Percentiles rank a stretch among this genome's conserved stretches.
phyloP scores from a whole-genome alignment of 2,329 filamentous ascomycete species.

The Alternaria sp. region DNA sequence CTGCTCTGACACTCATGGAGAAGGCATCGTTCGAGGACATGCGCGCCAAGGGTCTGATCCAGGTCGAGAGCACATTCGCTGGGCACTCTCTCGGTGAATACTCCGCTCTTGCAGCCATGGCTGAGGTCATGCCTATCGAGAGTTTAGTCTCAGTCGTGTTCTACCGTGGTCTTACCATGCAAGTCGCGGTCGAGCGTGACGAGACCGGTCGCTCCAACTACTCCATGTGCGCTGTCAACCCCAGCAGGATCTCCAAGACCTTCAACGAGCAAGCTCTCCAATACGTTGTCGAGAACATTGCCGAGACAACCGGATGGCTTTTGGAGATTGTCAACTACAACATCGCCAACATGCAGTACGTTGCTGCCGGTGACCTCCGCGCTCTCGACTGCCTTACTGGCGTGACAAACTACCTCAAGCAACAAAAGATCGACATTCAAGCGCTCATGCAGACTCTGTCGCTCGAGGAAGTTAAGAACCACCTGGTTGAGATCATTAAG shows the following conservation, averaged over 20 bases:
- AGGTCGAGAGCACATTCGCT: conserved; percentile 94
- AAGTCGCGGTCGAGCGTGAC: conserved; percentile 97
- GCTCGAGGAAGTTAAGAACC: conserved; percentile 88
- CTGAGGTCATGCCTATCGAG: conserved; percentile 99
- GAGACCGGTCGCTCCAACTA: conserved; percentile 94
- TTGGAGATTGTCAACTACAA: conserved; percentile 98
- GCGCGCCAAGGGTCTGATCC: conserved; percentile 94
- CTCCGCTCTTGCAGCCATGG: conserved; percentile 91
- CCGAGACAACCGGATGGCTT: conserved; percentile 92
- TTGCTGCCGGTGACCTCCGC: conserved; percentile 70
- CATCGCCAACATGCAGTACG: conserved; percentile 73
- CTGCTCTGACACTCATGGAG: conserved; percentile 97
- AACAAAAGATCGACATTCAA: conserved; percentile 96
- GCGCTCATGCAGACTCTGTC: conserved; percentile 84
- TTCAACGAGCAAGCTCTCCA: conserved; percentile 98
- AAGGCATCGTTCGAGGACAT: conserved; percentile 99
- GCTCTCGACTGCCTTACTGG: conserved; percentile 72
- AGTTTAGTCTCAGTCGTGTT: conserved; percentile 97
- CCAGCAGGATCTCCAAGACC: conserved; percentile 95
- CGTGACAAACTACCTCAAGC: conserved; percentile 93
- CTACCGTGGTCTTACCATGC: conserved; percentile 98
- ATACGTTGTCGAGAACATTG: conserved; percentile 94
- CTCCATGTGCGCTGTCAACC: conserved; percentile 99
- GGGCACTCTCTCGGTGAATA: conserved; percentile 98
- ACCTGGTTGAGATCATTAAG: conserved; percentile 88